A percentile compares a stretch with the other conserved stretches of the same genome.
These are phyloP conservation scores for Coprinopsis strossmayeri DNA, from an alignment of 768 basidiomycete species.

Conservation along the genomic window DNA sequence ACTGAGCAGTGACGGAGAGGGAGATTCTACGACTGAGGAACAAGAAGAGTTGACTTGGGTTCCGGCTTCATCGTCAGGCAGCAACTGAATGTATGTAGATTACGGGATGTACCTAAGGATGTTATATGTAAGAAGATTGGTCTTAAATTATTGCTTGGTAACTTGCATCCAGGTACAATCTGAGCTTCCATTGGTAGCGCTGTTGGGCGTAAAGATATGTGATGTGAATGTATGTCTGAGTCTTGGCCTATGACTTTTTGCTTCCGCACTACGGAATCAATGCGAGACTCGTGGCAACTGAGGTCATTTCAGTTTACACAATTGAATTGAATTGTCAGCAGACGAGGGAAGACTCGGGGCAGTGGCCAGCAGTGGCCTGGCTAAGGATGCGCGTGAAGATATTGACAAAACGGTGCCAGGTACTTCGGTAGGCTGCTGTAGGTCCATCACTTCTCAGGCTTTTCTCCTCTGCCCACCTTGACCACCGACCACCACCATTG, in stretches of 20 bases:
- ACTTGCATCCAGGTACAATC: background rate
- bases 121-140: background rate
- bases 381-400: too few species aligned
- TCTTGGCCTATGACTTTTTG: too few species aligned
- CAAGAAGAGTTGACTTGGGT: too few species aligned
- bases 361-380: too few species aligned
- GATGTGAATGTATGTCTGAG: background rate
- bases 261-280: background rate
- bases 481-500: constrained; percentile 3
- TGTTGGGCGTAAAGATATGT: background rate
- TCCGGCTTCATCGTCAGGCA: background rate
- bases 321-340: too few species aligned
- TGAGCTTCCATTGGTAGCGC: background rate
- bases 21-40: constrained; percentile 27
- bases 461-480: background rate
- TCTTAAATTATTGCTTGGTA: too few species aligned
- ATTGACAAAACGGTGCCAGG: background rate
- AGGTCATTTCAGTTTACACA: background rate
- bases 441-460: constrained; percentile 4
- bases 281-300: background rate
- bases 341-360: too few species aligned
- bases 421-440: background rate
- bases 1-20: constrained; percentile 56
- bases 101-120: background rate
- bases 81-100: too few species aligned